Percentiles rank a stretch among this genome's conserved stretches.
Conservation (phyloP, 2,329 filamentous ascomycete genomes). For the Stagonosporopsis rhizophila region DNA sequence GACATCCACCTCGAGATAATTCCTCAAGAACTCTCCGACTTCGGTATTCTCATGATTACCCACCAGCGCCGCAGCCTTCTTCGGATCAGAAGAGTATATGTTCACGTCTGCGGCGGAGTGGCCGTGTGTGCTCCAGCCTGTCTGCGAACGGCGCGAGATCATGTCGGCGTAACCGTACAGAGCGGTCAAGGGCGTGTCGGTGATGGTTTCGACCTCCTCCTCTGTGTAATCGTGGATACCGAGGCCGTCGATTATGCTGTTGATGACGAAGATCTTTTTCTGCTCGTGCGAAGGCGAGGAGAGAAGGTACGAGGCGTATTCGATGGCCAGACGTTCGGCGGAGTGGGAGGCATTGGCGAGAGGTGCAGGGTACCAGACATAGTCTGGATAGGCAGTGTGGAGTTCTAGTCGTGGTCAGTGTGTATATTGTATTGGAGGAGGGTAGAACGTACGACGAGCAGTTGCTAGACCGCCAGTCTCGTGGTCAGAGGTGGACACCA, state of each 20-base stretch:
- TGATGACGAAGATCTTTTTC: constrained; percentile 67
- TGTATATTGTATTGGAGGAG: neutral
- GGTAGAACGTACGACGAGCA: constrained; percentile 69
- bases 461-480: constrained; percentile 90
- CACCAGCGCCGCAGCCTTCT: constrained; percentile 66
- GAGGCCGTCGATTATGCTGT: constrained; percentile 73
- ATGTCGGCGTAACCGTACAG: constrained; percentile 78
- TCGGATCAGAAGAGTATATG: constrained; percentile 82
- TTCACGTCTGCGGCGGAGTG: constrained; percentile 93
- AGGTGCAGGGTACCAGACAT: constrained; percentile 81
- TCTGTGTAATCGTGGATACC: constrained; percentile 78
- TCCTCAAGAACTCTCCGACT: constrained; percentile 79
- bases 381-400: constrained; percentile 68
- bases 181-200: constrained; percentile 64
- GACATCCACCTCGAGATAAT: constrained; percentile 82
- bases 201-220: constrained; percentile 72
- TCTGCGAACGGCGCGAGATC: constrained; percentile 83
- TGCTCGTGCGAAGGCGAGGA: constrained; percentile 41
- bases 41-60: constrained; percentile 97
- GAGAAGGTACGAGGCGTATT: constrained; percentile 68
- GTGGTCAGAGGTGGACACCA: constrained; percentile 93
- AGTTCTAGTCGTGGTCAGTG: constrained; percentile 56
- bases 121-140: constrained; percentile 94
- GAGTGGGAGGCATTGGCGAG: constrained; percentile 81
- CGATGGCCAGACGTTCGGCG: constrained; percentile 71